These are phyloP conservation scores for Petrea volubilis DNA, from an alignment of 257 asterid genomes.

Conservation along the genomic window DNA sequence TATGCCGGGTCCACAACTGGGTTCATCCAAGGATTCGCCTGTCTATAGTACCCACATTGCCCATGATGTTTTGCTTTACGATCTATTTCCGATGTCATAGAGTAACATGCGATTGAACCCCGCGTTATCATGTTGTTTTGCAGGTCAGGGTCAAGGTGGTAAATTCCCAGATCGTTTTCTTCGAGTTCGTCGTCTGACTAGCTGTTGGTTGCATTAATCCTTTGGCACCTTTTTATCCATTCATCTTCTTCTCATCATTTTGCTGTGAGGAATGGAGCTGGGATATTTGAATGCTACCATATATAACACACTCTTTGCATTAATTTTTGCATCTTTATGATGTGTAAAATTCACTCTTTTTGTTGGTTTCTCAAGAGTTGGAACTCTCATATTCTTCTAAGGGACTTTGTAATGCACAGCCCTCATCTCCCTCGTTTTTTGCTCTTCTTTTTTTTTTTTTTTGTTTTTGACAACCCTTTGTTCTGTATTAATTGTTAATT, in stretches of 20 bases:
- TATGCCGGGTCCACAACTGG: too few relatives aligned
- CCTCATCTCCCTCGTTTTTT: not conserved
- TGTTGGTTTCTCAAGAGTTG: slow-evolving; percentile 5
- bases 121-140: slow-evolving; percentile 25
- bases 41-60: too few relatives aligned
- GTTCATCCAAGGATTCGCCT: too few relatives aligned
- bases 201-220: slow-evolving; percentile 39
- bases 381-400: not conserved
- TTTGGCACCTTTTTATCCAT: slow-evolving; percentile 22
- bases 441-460: not conserved
- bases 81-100: not conserved
- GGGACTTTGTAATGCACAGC: slow-evolving; percentile 21
- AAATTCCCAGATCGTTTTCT: slow-evolving; percentile 32
- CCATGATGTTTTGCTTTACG: not conserved
- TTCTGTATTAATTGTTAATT: not conserved
- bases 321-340: slow-evolving; percentile 34
- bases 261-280: slow-evolving; percentile 50
- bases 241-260: slow-evolving; percentile 37
- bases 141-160: slow-evolving; percentile 76
- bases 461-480: not conserved
- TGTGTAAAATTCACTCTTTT: slow-evolving; percentile 37
- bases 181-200: slow-evolving; percentile 36
- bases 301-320: not conserved
- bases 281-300: slow-evolving; percentile 28
- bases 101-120: slow-evolving; percentile 15